Conservation (phyloP, 768 basidiomycete species). For the Agrocybe pediades region DNA sequence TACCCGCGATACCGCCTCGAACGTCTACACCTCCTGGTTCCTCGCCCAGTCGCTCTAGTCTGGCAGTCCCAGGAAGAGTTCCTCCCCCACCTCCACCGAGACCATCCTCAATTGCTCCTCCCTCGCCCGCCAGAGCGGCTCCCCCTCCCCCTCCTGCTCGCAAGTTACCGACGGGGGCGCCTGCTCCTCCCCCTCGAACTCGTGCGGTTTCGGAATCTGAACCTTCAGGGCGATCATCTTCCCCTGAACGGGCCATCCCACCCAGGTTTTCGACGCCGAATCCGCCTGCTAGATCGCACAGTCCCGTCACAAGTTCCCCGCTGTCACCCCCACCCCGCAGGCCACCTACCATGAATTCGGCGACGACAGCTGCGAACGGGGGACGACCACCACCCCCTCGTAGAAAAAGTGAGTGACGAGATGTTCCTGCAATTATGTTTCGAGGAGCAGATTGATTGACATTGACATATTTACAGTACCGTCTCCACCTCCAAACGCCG, state of each 20-base stretch:
- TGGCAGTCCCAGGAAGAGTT: slow-evolving; percentile 24
- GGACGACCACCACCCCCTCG: slow-evolving; percentile 38
- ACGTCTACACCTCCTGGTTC: slow-evolving; percentile 26
- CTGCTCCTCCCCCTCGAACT: slow-evolving; percentile 32
- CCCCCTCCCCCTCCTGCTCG: slow-evolving; percentile 44
- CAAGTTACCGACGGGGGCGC: slow-evolving; percentile 29
- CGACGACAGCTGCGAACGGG: slow-evolving; percentile 19
- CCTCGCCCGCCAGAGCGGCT: slow-evolving; percentile 29
- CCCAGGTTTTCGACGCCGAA: slow-evolving; percentile 16
- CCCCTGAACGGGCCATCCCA: slow-evolving; percentile 17
- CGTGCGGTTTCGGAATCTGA: slow-evolving; percentile 25
- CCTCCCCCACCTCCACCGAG: slow-evolving; percentile 28
- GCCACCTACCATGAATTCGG: slow-evolving; percentile 9
- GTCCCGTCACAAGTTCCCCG: slow-evolving; percentile 17
- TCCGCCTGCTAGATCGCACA: slow-evolving; percentile 16
- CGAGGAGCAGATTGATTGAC: not conserved
- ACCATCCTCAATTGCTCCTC: slow-evolving; percentile 18
- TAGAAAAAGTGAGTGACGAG: slow-evolving; percentile 49
- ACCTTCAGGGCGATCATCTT: slow-evolving; percentile 11
- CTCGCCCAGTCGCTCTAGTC: slow-evolving; percentile 25
- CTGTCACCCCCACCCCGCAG: slow-evolving; percentile 24
- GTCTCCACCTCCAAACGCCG: slow-evolving; percentile 60
- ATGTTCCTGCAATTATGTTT: slow-evolving; percentile 10
- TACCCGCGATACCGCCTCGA: slow-evolving; percentile 37
- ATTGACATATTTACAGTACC: slow-evolving; percentile 35